These are phyloP conservation scores for Paralagenidium karlingii DNA, from an alignment of 352 stramenopile genomes.

Conservation along the genomic window DNA sequence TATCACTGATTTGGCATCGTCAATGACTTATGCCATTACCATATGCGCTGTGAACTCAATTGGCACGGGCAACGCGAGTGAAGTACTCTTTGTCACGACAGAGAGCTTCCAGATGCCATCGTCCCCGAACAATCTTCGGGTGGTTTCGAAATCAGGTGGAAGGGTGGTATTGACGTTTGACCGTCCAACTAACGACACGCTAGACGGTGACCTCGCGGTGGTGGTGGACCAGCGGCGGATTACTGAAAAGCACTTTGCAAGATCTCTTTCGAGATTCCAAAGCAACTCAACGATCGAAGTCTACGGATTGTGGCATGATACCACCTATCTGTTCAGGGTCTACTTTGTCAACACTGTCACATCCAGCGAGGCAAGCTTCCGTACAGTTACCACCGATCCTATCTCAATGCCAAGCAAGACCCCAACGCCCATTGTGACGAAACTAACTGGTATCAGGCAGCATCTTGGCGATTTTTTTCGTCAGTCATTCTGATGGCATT, in stretches of 20 bases:
- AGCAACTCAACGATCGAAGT: constrained; percentile 7
- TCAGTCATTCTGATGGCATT: not conserved
- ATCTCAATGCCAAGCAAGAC: constrained; percentile 18
- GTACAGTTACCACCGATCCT: constrained; percentile 15
- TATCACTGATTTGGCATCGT: constrained; percentile 5
- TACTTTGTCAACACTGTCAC: constrained; percentile 9
- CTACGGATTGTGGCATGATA: constrained; percentile 34
- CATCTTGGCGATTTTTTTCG: not conserved
- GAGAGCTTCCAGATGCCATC: not conserved
- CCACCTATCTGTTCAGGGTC: constrained; percentile 28
- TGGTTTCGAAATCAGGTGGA: constrained; percentile 6
- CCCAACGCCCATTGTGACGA: constrained; percentile 13
- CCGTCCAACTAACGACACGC: constrained; percentile 1
- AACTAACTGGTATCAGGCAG: constrained; percentile 31
- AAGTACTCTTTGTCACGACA: not conserved
- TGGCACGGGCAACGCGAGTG: constrained; percentile 14
- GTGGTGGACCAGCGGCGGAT: constrained; percentile 21
- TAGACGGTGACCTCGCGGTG: not conserved
- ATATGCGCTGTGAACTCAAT: constrained; percentile 24
- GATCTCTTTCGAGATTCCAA: constrained; percentile 7
- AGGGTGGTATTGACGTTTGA: constrained; percentile 12
- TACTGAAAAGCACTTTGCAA: constrained; percentile 8
- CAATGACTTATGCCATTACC: constrained; percentile 7
- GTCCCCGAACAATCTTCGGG: constrained; percentile 3
- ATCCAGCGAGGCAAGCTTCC: constrained; percentile 11